Percentiles rank a stretch among this genome's conserved stretches.
phyloP scores from a whole-genome alignment of 805 yeast genomes.

The Candida andamanensis region DNA sequence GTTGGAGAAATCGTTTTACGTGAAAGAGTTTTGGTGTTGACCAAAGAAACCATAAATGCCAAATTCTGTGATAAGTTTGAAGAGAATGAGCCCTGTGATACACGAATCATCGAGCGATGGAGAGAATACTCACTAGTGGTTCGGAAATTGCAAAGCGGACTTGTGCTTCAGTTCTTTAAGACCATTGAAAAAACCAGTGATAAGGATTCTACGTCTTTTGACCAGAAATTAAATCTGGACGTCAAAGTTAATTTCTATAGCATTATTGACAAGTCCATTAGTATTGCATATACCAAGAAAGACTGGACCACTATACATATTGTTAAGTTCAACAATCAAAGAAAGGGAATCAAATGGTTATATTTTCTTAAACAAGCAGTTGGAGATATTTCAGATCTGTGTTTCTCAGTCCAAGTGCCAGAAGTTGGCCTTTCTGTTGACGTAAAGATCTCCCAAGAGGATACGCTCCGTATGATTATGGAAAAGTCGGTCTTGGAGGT shows the following conservation, averaged over 20 bases:
- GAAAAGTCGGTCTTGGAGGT: background rate
- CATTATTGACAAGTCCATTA: constrained; percentile 64
- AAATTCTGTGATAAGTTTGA: constrained; percentile 22
- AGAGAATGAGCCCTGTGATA: constrained; percentile 48
- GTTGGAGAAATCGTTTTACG: constrained; percentile 61
- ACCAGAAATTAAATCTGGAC: constrained; percentile 14
- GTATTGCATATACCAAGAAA: constrained; percentile 29
- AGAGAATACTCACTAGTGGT: constrained; percentile 72
- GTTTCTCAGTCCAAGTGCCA: constrained; percentile 40
- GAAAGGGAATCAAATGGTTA: constrained; percentile 60
- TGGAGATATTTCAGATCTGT: constrained; percentile 25
- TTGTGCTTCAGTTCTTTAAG: constrained; percentile 60
- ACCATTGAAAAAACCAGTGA: constrained; percentile 20
- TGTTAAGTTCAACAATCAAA: constrained; percentile 48
- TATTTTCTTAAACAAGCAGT: constrained; percentile 48
- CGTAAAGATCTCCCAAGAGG: constrained; percentile 43
- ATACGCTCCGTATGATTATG: constrained; percentile 6
- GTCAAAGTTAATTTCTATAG: constrained; percentile 52
- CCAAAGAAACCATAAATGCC: constrained; percentile 31
- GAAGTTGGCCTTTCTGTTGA: constrained; percentile 41
- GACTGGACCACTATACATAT: constrained; percentile 37
- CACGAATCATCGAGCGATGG: constrained; percentile 69
- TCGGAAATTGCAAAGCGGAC: constrained; percentile 45
- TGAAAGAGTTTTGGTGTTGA: constrained; percentile 66
- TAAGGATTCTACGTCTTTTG: constrained; percentile 16